Conservation (phyloP, 805 yeast genomes). For the Dipodascopsis uninucleata region DNA sequence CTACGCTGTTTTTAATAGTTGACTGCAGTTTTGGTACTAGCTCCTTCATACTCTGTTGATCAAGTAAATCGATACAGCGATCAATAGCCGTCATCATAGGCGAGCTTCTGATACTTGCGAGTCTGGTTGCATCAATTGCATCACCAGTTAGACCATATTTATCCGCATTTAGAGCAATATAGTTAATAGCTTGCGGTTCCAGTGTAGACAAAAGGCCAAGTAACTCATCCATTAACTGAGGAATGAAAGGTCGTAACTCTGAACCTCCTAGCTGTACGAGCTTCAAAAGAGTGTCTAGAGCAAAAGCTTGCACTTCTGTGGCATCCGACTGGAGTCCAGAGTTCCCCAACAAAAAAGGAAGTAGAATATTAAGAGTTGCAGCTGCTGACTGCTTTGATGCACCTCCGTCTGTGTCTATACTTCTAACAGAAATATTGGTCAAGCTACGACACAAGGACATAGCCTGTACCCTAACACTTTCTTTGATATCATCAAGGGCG, state of each 20-base stretch:
- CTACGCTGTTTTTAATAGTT: conserved; percentile 68
- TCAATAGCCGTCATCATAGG: conserved; percentile 90
- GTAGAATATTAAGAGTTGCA: conserved; percentile 50
- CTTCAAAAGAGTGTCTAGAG: conserved; percentile 67
- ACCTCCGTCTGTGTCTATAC: conserved; percentile 48
- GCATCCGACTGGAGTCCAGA: conserved; percentile 82
- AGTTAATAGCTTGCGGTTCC: conserved; percentile 88
- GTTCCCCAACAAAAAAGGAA: conserved; percentile 76
- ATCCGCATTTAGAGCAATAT: conserved; percentile 79
- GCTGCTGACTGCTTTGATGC: conserved; percentile 43
- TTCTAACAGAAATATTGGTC: conserved; percentile 57
- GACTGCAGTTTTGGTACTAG: conserved; percentile 49
- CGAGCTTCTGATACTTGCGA: conserved; percentile 68
- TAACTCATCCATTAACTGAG: conserved; percentile 65
- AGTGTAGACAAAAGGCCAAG: conserved; percentile 72
- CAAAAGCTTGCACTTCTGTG: conserved; percentile 73
- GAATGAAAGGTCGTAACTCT: conserved; percentile 59
- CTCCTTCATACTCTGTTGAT: conserved; percentile 48
- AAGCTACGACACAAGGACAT: conserved; percentile 60
- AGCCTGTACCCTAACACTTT: conserved; percentile 84
- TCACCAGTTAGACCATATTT: conserved; percentile 71
- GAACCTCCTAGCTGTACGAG: conserved; percentile 62
- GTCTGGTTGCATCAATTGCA: conserved; percentile 73
- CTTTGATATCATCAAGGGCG: conserved; percentile 89
- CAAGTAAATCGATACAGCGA: conserved; percentile 55